These are phyloP conservation scores for Spathaspora boniae DNA, from an alignment of 805 yeast species.

Conservation along the genomic window DNA sequence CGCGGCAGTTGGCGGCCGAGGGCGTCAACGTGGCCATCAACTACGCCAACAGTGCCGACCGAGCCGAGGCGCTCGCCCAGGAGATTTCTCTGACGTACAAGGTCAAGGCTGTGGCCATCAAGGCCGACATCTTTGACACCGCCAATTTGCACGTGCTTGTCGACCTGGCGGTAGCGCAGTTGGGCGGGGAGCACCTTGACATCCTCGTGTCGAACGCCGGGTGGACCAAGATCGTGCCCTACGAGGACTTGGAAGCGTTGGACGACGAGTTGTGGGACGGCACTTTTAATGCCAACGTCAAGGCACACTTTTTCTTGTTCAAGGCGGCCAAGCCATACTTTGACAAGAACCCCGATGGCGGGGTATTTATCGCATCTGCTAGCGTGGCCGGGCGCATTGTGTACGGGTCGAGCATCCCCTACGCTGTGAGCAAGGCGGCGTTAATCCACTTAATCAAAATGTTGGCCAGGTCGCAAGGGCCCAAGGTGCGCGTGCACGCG, in stretches of 20 bases:
- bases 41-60: slow-evolving; percentile 23
- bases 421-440: slow-evolving; percentile 27
- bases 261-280: slow-evolving; percentile 32
- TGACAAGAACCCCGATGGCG: slow-evolving; percentile 22
- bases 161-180: slow-evolving; percentile 16
- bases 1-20: slow-evolving; percentile 29
- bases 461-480: slow-evolving; percentile 20
- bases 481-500: slow-evolving; percentile 15
- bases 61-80: slow-evolving; percentile 24
- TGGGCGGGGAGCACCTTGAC: slow-evolving; percentile 30
- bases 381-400: slow-evolving; percentile 24
- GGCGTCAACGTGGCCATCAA: slow-evolving; percentile 32
- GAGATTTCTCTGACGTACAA: slow-evolving; percentile 11
- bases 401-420: slow-evolving; percentile 31
- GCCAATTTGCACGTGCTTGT: slow-evolving; percentile 20
- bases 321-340: slow-evolving; percentile 23
- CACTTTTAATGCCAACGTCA: slow-evolving; percentile 24
- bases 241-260: slow-evolving; percentile 24
- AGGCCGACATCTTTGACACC: slow-evolving; percentile 23
- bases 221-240: slow-evolving; percentile 31
- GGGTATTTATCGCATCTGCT: slow-evolving; percentile 22
- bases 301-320: slow-evolving; percentile 27
- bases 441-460: slow-evolving; percentile 19
- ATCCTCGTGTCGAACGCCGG: slow-evolving; percentile 39
- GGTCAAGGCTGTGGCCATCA: slow-evolving; percentile 16